phyloP scores from a whole-genome alignment of 2,329 filamentous ascomycete species.

The Sphaerulina musiva region DNA sequence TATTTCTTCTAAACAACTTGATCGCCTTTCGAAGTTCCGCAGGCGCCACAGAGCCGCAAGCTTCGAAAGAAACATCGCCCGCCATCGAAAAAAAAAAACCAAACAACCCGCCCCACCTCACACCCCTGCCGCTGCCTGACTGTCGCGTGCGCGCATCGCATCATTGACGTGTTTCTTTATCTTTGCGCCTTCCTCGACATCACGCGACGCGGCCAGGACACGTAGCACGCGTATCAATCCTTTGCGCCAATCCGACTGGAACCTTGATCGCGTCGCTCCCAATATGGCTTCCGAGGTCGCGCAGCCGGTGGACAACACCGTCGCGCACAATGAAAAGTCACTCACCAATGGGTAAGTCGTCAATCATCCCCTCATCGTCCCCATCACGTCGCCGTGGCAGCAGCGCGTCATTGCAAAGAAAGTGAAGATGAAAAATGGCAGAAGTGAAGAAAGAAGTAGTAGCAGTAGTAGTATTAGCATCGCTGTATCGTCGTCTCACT shows the following conservation, averaged over 20 bases:
- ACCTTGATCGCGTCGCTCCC: constrained; percentile 2
- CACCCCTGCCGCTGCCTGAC: background rate
- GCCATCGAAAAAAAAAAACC: constrained; percentile 3
- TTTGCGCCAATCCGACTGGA: constrained; percentile 9
- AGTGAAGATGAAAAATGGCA: background rate
- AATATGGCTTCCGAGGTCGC: constrained; percentile 22
- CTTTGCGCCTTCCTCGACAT: constrained; percentile 2
- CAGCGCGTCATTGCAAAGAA: background rate
- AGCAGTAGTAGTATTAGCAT: background rate
- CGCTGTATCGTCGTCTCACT: background rate
- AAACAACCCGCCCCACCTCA: constrained; percentile 8
- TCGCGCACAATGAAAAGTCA: constrained; percentile 14
- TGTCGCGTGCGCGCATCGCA: constrained; percentile 11
- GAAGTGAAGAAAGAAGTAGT: background rate
- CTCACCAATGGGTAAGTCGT: constrained; percentile 21
- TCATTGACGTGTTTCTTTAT: background rate
- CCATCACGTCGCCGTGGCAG: background rate
- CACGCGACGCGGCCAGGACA: constrained; percentile 6
- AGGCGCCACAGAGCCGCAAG: constrained; percentile 16
- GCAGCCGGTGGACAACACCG: constrained; percentile 15
- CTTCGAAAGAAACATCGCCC: constrained; percentile 12
- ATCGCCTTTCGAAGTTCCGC: constrained; percentile 8
- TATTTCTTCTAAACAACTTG: constrained; percentile 5
- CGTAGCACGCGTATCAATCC: constrained; percentile 9
- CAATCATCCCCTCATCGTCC: background rate